Evolutionary conservation across 331 rosid species (phyloP).

Genomic region (Malus hybrid): DNA sequence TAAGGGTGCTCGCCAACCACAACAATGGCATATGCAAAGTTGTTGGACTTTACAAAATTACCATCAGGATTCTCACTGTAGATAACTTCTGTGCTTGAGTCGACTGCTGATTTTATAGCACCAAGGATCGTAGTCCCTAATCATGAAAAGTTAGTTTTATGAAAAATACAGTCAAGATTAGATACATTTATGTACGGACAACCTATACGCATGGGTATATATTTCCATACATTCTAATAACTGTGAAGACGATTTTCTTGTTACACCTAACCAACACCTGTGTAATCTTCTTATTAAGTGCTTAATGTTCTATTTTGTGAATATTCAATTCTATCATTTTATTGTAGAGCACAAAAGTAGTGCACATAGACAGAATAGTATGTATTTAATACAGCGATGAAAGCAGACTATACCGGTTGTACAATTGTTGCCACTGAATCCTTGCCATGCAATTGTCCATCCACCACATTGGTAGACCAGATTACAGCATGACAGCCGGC

Average conservation of each 20-base stretch:
- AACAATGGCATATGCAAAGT: conserved; percentile 67
- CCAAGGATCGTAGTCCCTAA: conserved; percentile 76
- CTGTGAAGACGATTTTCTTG: no score
- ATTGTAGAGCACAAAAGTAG: no score
- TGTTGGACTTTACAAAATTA: conserved; percentile 52
- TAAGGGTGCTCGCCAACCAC: conserved; percentile 82
- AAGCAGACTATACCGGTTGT: conserved; percentile 57
- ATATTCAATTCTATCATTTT: no score
- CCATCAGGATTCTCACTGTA: conserved; percentile 60
- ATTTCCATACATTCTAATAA: no score
- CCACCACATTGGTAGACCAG: conserved; percentile 98
- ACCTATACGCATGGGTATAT: no score
- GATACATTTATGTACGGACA: no score
- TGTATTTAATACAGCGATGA: not conserved
- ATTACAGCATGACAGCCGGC: conserved; percentile 87
- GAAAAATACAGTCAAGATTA: no score
- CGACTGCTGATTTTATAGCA: conserved; percentile 59
- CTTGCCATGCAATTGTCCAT: conserved; percentile 97
- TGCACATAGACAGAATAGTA: no score
- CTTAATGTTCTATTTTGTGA: no score
- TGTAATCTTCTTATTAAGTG: no score
- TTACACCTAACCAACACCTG: no score
- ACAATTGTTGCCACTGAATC: conserved; percentile 63
- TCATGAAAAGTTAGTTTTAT: conserved; percentile 11
- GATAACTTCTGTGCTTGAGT: conserved; percentile 56